Evolutionary conservation across 495 filamentous ascomycete species (phyloP).

Genomic region (Evansstolkia leycettana): DNA sequence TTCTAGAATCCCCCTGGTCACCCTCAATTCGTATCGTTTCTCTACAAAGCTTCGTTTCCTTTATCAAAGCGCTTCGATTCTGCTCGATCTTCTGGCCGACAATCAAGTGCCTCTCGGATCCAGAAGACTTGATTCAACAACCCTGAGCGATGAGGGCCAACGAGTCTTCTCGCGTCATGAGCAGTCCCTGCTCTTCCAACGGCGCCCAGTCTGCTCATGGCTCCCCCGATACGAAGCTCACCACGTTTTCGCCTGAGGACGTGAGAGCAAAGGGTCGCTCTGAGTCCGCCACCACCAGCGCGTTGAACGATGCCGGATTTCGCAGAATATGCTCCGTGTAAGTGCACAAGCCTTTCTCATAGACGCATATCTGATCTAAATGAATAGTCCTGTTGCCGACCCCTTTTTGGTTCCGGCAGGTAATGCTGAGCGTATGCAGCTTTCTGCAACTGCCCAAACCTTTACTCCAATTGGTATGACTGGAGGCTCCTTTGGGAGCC

Average conservation of each 20-base stretch:
- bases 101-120: background rate
- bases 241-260: constrained; percentile 52
- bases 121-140: background rate
- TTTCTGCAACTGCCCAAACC: constrained; percentile 19
- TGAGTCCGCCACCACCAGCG: constrained; percentile 5
- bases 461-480: constrained; percentile 21
- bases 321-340: constrained; percentile 11
- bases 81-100: no score
- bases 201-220: constrained; percentile 41
- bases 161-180: constrained; percentile 15
- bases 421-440: constrained; percentile 8
- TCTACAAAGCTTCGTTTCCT: no score
- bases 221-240: constrained; percentile 51
- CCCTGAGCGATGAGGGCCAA: constrained; percentile 11
- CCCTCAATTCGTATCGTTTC: no score
- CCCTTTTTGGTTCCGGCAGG: constrained; percentile 15
- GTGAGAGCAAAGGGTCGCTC: constrained; percentile 10
- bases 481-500: constrained; percentile 2
- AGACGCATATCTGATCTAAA: constrained; percentile 2
- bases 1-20: no score
- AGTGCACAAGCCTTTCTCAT: constrained; percentile 1
- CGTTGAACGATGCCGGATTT: constrained; percentile 7
- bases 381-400: constrained; percentile 11
- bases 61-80: no score
- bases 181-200: constrained; percentile 47